These are phyloP conservation scores for Pleurotus tuber-regium DNA, from an alignment of 768 basidiomycete genomes.

Conservation along the genomic window DNA sequence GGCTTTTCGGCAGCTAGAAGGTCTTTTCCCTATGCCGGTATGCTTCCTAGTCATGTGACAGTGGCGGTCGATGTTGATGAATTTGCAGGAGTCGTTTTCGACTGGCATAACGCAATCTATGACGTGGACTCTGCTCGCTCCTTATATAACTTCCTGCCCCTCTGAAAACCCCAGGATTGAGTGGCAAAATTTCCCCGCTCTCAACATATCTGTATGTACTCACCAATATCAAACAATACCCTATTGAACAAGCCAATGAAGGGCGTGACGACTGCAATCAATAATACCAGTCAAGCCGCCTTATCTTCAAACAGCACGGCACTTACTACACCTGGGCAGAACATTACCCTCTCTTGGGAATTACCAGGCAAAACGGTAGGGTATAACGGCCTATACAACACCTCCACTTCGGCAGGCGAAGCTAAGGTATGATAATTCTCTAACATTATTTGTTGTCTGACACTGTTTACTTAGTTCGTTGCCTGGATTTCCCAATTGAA, in stretches of 20 bases:
- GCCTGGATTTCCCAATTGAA: slow-evolving; percentile 64
- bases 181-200: slow-evolving; percentile 55
- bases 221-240: no score
- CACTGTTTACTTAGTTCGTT: slow-evolving; percentile 35
- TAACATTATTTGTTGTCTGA: no score
- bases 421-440: slow-evolving; percentile 32
- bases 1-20: slow-evolving; percentile 61
- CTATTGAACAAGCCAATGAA: slow-evolving; percentile 18
- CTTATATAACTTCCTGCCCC: slow-evolving; percentile 52
- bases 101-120: slow-evolving; percentile 59
- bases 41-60: slow-evolving; percentile 5
- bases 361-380: slow-evolving; percentile 48
- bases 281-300: slow-evolving; percentile 40
- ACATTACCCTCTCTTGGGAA: slow-evolving; percentile 53
- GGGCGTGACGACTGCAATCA: slow-evolving; percentile 8
- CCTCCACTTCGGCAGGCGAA: slow-evolving; percentile 41
- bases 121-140: slow-evolving; percentile 60
- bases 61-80: not conserved
- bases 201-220: slow-evolving; percentile 35
- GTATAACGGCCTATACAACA: slow-evolving; percentile 50
- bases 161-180: slow-evolving; percentile 47
- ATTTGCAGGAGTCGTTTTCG: slow-evolving; percentile 42
- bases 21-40: slow-evolving; percentile 58
- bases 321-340: slow-evolving; percentile 42
- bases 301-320: slow-evolving; percentile 55